A percentile compares a stretch with the other conserved stretches of the same genome.
Evolutionary conservation across 2,329 filamentous ascomycete species (phyloP).

Genomic region (Trichoderma sp.): DNA sequence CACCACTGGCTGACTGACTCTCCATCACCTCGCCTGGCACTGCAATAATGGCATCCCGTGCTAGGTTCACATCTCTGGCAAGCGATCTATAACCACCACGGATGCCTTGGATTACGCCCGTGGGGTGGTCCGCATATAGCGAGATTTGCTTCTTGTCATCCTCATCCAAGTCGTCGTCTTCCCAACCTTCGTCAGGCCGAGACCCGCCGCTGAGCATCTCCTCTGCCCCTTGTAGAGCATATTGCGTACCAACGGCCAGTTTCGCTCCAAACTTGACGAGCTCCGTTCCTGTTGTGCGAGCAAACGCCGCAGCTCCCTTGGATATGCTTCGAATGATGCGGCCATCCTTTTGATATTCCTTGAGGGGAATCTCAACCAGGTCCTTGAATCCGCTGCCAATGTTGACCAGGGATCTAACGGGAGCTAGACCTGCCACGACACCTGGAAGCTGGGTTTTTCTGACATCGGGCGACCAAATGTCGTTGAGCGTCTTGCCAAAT

Average conservation of each 20-base stretch:
- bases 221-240: slow-evolving; percentile 85
- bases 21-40: slow-evolving; percentile 91
- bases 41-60: slow-evolving; percentile 88
- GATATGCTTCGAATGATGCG: slow-evolving; percentile 86
- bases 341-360: slow-evolving; percentile 91
- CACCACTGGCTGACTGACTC: slow-evolving; percentile 74
- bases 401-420: slow-evolving; percentile 86
- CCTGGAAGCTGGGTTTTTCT: slow-evolving; percentile 83
- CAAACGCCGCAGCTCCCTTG: slow-evolving; percentile 86
- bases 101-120: slow-evolving; percentile 82
- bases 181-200: slow-evolving; percentile 43
- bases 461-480: slow-evolving; percentile 95
- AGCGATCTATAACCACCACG: slow-evolving; percentile 78
- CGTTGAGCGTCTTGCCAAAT: slow-evolving; percentile 84
- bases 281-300: slow-evolving; percentile 88
- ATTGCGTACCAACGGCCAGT: slow-evolving; percentile 90
- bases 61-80: slow-evolving; percentile 79
- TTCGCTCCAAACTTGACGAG: slow-evolving; percentile 94
- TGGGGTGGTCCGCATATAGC: slow-evolving; percentile 89
- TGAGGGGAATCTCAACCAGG: slow-evolving; percentile 82
- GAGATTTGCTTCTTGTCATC: slow-evolving; percentile 78
- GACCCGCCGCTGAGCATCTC: slow-evolving; percentile 60
- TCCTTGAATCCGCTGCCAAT: slow-evolving; percentile 84
- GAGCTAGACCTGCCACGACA: slow-evolving; percentile 83
- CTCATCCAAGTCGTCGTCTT: slow-evolving; percentile 61